Evolutionary conservation across 2,329 filamentous ascomycete genomes (phyloP), one percentile per base, ranked within the genome.

Genomic region (Alternaria solani): DNA sequence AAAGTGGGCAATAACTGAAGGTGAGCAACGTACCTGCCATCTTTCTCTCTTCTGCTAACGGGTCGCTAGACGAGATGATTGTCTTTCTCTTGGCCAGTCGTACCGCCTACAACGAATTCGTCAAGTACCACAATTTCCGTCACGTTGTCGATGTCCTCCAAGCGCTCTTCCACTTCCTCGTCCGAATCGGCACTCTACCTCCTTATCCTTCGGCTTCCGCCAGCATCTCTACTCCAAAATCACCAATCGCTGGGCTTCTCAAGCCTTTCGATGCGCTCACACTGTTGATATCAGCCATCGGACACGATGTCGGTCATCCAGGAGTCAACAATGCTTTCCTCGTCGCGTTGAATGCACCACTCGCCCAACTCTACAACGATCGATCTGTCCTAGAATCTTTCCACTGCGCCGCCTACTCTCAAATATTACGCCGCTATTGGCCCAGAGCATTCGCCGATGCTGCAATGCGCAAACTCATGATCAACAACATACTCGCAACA

Each of bases 281-380:
- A 0, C 85, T 99, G 3, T 85, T 99, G 46, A 90, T 98, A 66
- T 94, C 94, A 8, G 95, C 95, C n/a, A 96, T 99, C 72, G 95
- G 95, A 42, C 95, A 99, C 70, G 95, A 99, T 76, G 95, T 98
- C 39, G 95, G 95, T 23, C 95, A 99, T 75, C 95, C 95, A 0
- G 95, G 95, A 56, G 95, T 99, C 72, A 99, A 98, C 81, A 99
- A 99, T 76, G 93, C 94, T 30, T 99, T 99, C 75, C 84, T 99
- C 5, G 89, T 97, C 18, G 93, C 92, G 32, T 86, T 97, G 32
- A 97, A 97, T 75, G 92, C 95, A 18, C 94, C 95, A 1, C 83
- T 99, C 28, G 95, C 95, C 12, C 94, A 97, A 77, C 84, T 98
- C 14, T 99, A 98, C 82, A 98, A 98, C 74, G 95, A 99, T 78